Evolutionary conservation across 2,329 filamentous ascomycete genomes (phyloP).

Genomic region (Corinectria fuckeliana): DNA sequence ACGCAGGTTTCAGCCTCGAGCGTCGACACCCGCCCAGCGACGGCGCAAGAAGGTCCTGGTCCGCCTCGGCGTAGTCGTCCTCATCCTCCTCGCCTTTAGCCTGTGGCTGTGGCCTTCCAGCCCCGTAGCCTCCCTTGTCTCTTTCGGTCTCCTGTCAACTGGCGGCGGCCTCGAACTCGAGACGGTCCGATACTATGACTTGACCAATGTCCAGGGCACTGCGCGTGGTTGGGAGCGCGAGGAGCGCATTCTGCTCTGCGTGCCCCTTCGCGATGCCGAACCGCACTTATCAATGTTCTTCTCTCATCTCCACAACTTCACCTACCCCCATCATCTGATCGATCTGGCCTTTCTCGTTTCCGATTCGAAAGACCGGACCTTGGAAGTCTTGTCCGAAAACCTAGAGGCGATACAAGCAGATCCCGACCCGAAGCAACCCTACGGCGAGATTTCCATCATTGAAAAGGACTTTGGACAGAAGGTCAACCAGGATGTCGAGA

Average conservation of each 20-base stretch:
- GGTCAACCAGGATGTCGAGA: slow-evolving; percentile 97
- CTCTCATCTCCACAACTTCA: slow-evolving; percentile 93
- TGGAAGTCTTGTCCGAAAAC: slow-evolving; percentile 75
- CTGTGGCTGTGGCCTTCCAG: slow-evolving; percentile 78
- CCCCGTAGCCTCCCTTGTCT: slow-evolving; percentile 66
- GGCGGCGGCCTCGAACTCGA: slow-evolving; percentile 80
- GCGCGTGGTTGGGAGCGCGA: slow-evolving; percentile 95
- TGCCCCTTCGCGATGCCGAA: slow-evolving; percentile 90
- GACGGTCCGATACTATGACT: slow-evolving; percentile 96
- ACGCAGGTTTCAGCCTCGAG: slow-evolving; percentile 77
- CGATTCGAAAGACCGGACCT: slow-evolving; percentile 92
- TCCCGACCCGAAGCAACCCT: slow-evolving; percentile 79
- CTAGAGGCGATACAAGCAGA: slow-evolving; percentile 82
- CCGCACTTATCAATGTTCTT: slow-evolving; percentile 98
- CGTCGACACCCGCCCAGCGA: slow-evolving; percentile 72
- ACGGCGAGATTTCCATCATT: slow-evolving; percentile 95
- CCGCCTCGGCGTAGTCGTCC: slow-evolving; percentile 66
- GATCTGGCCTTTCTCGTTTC: slow-evolving; percentile 97
- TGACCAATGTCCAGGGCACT: slow-evolving; percentile 89
- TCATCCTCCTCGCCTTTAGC: slow-evolving; percentile 69
- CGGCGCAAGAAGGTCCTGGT: slow-evolving; percentile 76
- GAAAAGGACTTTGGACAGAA: slow-evolving; percentile 99
- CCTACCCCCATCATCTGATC: slow-evolving; percentile 95
- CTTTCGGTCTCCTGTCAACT: slow-evolving; percentile 73
- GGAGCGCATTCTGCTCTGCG: slow-evolving; percentile 93